These are phyloP conservation scores for Metschnikowia orientalis DNA, from an alignment of 805 yeast genomes.

Conservation along the genomic window DNA sequence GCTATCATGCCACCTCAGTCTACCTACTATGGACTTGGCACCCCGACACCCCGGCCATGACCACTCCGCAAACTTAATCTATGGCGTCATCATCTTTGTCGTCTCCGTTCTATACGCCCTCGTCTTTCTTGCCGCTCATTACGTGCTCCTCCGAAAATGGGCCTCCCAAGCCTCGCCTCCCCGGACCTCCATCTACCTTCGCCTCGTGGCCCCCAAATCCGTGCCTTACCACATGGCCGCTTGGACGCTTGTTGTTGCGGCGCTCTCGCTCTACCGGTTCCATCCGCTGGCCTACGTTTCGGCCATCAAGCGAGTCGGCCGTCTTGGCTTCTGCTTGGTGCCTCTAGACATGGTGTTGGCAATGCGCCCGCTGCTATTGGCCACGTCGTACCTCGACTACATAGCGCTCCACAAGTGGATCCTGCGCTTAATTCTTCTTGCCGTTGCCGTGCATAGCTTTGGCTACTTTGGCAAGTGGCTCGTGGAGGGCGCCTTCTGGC, in stretches of 20 bases:
- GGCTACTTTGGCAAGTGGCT: constrained; percentile 52
- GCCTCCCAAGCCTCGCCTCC: constrained; percentile 32
- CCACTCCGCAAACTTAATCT: constrained; percentile 55
- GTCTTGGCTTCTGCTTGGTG: constrained; percentile 54
- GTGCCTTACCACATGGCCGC: constrained; percentile 28
- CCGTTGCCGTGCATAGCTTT: constrained; percentile 47
- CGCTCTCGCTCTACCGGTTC: constrained; percentile 32
- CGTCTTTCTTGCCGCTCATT: constrained; percentile 30
- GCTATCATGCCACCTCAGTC: too few species aligned
- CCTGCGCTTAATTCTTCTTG: constrained; percentile 49
- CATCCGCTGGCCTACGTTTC: constrained; percentile 27
- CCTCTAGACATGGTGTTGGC: constrained; percentile 56
- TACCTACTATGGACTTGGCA: constrained; percentile 7
- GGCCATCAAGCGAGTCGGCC: constrained; percentile 53
- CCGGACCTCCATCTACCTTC: constrained; percentile 16
- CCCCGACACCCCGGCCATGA: constrained; percentile 46
- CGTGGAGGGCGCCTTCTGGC: constrained; percentile 26
- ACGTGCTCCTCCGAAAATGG: constrained; percentile 34
- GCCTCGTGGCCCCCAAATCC: constrained; percentile 28
- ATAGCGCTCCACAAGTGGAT: constrained; percentile 67
- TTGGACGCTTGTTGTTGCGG: constrained; percentile 31
- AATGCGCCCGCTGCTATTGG: constrained; percentile 51
- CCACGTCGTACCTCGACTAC: constrained; percentile 47
- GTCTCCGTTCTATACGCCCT: constrained; percentile 39
- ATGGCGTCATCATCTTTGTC: constrained; percentile 51